phyloP scores from a whole-genome alignment of 2,329 filamentous ascomycete genomes.

The Sporothrix variecibatus region DNA sequence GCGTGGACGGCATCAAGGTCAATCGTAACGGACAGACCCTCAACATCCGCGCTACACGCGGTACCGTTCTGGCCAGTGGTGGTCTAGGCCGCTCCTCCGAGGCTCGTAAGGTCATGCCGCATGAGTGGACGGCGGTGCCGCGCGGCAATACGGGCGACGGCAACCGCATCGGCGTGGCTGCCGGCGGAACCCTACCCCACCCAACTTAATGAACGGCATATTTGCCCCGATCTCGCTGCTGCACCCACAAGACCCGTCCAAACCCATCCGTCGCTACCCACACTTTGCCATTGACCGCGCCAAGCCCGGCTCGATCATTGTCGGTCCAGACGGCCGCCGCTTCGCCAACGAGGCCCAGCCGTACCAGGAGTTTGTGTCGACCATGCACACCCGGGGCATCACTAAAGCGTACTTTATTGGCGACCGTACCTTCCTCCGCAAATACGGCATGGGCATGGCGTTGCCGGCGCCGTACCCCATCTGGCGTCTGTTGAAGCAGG shows the following conservation, averaged over 20 bases:
- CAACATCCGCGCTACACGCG: background rate
- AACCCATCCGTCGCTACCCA: background rate
- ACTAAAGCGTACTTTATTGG: background rate
- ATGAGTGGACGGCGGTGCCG: background rate
- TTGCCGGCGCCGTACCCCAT: background rate
- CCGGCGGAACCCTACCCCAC: background rate
- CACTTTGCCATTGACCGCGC: conserved; percentile 1
- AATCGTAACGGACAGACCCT: background rate
- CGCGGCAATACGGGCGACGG: background rate
- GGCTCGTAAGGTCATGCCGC: background rate
- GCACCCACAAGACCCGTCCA: background rate
- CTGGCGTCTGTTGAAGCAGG: background rate
- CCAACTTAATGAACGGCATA: background rate
- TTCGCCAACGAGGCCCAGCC: conserved; percentile 3
- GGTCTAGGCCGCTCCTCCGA: background rate
- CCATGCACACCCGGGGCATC: background rate
- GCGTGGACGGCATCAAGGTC: background rate
- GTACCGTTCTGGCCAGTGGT: background rate
- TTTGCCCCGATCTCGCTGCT: background rate
- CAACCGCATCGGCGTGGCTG: background rate
- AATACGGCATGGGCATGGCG: background rate
- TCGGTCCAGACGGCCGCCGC: background rate
- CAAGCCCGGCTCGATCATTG: background rate
- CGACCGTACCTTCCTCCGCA: background rate
- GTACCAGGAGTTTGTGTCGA: conserved; percentile 2